Conservation (phyloP, 176 grass and related monocot species). For the Hordeum vulgare region MorexV3_pseudomolecules_assembly NC_058522.1:416345061-416345560, state of each 20-base stretch:
- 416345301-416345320: slow-evolving; percentile 18
- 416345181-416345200: not conserved
- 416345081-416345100: not conserved
- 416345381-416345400: slow-evolving; percentile 66
- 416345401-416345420: slow-evolving; percentile 93
- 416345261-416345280: not conserved
- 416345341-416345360: slow-evolving; percentile 87
- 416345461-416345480: slow-evolving; percentile 13
- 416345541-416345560: not conserved
- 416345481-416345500: not conserved
- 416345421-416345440: slow-evolving; percentile 42
- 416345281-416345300: not conserved
- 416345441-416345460: not conserved
- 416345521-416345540: not conserved
- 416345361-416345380: slow-evolving; percentile 92
- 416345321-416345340: slow-evolving; percentile 80
- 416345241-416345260: not conserved
- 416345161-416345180: not conserved
- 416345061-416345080: not conserved
- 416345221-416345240: not conserved
- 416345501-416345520: not conserved
- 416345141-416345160: not conserved
- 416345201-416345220: not conserved
- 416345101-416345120: slow-evolving; percentile 3
- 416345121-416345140: not conserved